Base-by-base conservation (phyloP, 768 basidiomycete genomes). In the Boletus vermiculosoides region DNA sequence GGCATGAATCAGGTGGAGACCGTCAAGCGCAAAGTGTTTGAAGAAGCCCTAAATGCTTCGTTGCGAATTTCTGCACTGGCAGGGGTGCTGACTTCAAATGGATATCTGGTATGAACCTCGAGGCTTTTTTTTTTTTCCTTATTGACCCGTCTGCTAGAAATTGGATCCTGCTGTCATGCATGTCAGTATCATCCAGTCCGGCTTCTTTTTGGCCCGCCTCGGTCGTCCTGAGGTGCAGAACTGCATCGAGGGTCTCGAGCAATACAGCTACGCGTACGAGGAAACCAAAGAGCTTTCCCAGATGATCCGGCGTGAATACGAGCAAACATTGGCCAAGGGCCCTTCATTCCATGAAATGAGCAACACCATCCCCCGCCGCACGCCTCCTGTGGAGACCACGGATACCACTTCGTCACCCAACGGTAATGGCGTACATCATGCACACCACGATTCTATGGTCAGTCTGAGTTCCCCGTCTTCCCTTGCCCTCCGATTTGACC, bases 151-250 rank as follows among this genome's bases (percentile, higher is more conserved):
- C 52, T 39, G 45, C 42, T 63, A 89, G 85, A 83, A 85, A 68
- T 79, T 92, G 54, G 92, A 92, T 70, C 90, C 91, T 31, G 92
- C 94, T 4, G 89, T 94, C 41, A 90, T 97, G 82, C 89, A 92
- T 58, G 89, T 91, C 66, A 85, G 86, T 62, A 86, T 90, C 68
- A 90, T 89, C 59, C 87, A 90, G 58, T 89, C 93, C 0, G 94
- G 94, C 13, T 83, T 80, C 47, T 77, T 94, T 15, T 82, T 96
- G 52, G 94, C 92, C 6, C 82, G 86, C 25, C 73, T 89, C n/a
- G 93, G 88, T 8, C 85, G 91, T 20, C 84, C 86, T 1, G 94
- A 95, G 71, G 92, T 90, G 33, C 73, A 79, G 53, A 87, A 88
- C 63, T 96, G 94, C 70, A 86, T 96, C 63, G 83, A 81, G 23